phyloP scores from a whole-genome alignment of 257 asterid genomes.

The Prunella vulgaris region DNA sequence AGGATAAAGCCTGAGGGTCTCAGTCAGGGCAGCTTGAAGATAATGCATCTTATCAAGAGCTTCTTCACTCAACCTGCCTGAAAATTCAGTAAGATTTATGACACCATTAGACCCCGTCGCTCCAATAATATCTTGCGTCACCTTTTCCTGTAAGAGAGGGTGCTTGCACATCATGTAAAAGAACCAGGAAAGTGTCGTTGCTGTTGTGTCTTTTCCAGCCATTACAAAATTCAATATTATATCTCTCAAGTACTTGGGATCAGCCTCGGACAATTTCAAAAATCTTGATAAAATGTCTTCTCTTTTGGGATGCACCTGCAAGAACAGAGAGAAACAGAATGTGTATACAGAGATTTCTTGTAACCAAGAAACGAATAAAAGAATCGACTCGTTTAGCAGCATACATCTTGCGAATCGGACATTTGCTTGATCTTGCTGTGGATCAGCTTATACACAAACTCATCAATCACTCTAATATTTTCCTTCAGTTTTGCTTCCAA shows the following conservation, averaged over 20 bases:
- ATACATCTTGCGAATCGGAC: slow-evolving; percentile 16
- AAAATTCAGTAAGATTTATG: slow-evolving; percentile 23
- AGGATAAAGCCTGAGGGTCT: slow-evolving; percentile 55
- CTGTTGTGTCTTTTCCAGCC: slow-evolving; percentile 64
- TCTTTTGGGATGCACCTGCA: slow-evolving; percentile 27
- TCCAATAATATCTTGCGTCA: slow-evolving; percentile 29
- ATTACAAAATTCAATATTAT: slow-evolving; percentile 43
- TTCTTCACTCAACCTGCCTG: slow-evolving; percentile 34
- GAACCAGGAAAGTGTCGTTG: slow-evolving; percentile 52
- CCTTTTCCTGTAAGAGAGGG: slow-evolving; percentile 39
- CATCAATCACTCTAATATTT: slow-evolving; percentile 29
- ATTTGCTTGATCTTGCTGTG: slow-evolving; percentile 30
- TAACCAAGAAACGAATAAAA: neutral
- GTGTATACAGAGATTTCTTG: neutral
- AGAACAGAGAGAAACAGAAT: neutral
- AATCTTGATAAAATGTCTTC: slow-evolving; percentile 43
- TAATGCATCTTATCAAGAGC: slow-evolving; percentile 49
- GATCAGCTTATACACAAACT: slow-evolving; percentile 45
- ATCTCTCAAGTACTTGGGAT: slow-evolving; percentile 53
- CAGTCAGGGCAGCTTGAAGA: slow-evolving; percentile 53
- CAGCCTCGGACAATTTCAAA: slow-evolving; percentile 23
- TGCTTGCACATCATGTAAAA: slow-evolving; percentile 51
- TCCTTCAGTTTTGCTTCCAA: slow-evolving; percentile 43
- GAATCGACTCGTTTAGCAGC: slow-evolving; percentile 19
- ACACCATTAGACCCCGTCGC: slow-evolving; percentile 6